A percentile compares a stretch with the other conserved stretches of the same genome.
Evolutionary conservation across 345 rosid genomes (phyloP).

Genomic region (Bruguiera sexangula): DNA sequence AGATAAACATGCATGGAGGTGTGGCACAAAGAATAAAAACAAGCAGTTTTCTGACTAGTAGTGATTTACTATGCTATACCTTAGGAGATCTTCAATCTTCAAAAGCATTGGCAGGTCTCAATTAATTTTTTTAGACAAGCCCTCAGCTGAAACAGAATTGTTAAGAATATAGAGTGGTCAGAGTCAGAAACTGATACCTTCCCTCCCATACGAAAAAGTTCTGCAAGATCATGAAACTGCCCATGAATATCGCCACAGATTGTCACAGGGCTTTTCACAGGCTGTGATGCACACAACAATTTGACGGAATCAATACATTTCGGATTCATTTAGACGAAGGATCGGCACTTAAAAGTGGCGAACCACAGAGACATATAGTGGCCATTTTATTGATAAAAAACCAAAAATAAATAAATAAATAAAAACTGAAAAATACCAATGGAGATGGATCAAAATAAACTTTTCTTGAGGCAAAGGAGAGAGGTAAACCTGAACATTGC

Average conservation of each 20-base stretch:
- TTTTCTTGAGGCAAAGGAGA: neutral
- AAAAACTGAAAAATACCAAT: neutral
- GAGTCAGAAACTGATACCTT: conserved; percentile 51
- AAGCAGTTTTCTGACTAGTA: conserved; percentile 5
- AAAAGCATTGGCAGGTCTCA: conserved; percentile 28
- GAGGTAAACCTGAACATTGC: conserved; percentile 85
- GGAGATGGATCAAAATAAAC: neutral
- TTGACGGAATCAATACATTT: neutral
- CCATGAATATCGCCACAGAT: conserved; percentile 98
- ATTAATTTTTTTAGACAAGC: conserved; percentile 18
- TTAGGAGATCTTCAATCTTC: conserved; percentile 24
- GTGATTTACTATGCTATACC: conserved; percentile 19
- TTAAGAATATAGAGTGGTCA: conserved; percentile 16
- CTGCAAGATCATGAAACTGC: conserved; percentile 98
- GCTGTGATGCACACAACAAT: conserved; percentile 37
- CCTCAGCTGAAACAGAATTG: conserved; percentile 28
- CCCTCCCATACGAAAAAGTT: conserved; percentile 95
- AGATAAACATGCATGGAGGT: neutral
- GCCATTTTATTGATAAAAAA: neutral
- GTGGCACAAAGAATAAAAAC: neutral
- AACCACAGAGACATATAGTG: neutral
- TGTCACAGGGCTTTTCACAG: conserved; percentile 95
- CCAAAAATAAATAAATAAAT: neutral
- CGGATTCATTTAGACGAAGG: neutral
- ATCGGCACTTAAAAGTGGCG: neutral